phyloP scores from a whole-genome alignment of 164 flowering plant genomes.

The Santalum album region DNA sequence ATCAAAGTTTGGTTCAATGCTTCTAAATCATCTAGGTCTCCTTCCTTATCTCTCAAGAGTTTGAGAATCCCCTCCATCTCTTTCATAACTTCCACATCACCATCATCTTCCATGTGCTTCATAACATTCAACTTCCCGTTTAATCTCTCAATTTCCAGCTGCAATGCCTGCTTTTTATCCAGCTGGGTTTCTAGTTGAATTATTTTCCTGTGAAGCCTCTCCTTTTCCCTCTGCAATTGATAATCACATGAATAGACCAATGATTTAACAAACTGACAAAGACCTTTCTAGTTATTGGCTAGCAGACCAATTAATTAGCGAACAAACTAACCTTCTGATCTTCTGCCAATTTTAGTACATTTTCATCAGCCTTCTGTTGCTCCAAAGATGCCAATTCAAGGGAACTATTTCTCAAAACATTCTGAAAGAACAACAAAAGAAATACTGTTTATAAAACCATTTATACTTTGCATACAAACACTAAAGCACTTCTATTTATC shows the following conservation, averaged over 20 bases:
- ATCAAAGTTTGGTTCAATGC: conserved; percentile 42
- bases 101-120: conserved; percentile 47
- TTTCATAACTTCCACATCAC: conserved; percentile 34
- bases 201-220: conserved; percentile 39
- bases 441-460: no score
- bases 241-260: background rate
- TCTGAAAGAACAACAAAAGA: conserved; percentile 23
- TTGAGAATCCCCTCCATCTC: conserved; percentile 32
- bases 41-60: conserved; percentile 48
- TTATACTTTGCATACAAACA: no score
- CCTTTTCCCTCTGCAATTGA: conserved; percentile 44
- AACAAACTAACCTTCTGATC: conserved; percentile 44
- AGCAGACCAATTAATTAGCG: background rate
- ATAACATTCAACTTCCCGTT: conserved; percentile 50
- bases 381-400: conserved; percentile 49
- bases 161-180: conserved; percentile 52
- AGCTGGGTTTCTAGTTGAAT: conserved; percentile 44
- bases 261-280: background rate
- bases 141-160: conserved; percentile 49
- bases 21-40: conserved; percentile 33
- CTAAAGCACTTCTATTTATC: conserved; percentile 3
- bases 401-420: conserved; percentile 35
- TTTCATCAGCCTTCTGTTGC: conserved; percentile 54
- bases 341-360: conserved; percentile 51
- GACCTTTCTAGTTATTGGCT: background rate